These are phyloP conservation scores for Mikania micrantha DNA, from an alignment of 129 eudicot genomes.

Conservation along the genomic window DNA sequence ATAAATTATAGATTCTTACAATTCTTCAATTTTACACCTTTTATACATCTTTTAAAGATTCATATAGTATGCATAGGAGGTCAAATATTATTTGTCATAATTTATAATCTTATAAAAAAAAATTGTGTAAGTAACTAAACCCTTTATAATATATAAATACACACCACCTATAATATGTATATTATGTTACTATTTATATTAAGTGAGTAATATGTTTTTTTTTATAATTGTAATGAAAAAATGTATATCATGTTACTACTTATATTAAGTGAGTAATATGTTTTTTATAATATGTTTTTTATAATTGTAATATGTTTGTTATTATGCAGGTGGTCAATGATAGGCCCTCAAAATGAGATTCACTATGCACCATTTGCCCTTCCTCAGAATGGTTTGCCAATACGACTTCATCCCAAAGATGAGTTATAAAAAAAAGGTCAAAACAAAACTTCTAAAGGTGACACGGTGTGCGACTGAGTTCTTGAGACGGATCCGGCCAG, in stretches of 20 bases:
- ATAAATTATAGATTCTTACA: no score
- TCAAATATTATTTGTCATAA: no score
- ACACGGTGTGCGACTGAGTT: background rate
- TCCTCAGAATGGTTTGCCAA: conserved; percentile 92
- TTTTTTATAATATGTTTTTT: no score
- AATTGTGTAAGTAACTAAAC: no score
- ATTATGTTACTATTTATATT: background rate
- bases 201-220: background rate
- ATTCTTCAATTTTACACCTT: no score
- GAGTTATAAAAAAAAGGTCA: background rate
- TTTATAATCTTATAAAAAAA: no score
- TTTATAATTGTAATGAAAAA: background rate
- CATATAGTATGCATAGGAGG: background rate
- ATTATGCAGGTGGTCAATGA: conserved; percentile 72
- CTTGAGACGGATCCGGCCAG: background rate
- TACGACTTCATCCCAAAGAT: conserved; percentile 43
- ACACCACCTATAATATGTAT: no score
- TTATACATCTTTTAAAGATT: background rate
- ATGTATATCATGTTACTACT: no score
- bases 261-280: background rate
- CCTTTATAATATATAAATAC: no score
- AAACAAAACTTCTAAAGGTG: background rate
- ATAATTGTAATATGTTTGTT: background rate
- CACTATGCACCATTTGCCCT: conserved; percentile 96
- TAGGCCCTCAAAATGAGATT: conserved; percentile 89